phyloP scores from a whole-genome alignment of 495 filamentous ascomycete genomes.

The Clavariopsis aquatica region DNA sequence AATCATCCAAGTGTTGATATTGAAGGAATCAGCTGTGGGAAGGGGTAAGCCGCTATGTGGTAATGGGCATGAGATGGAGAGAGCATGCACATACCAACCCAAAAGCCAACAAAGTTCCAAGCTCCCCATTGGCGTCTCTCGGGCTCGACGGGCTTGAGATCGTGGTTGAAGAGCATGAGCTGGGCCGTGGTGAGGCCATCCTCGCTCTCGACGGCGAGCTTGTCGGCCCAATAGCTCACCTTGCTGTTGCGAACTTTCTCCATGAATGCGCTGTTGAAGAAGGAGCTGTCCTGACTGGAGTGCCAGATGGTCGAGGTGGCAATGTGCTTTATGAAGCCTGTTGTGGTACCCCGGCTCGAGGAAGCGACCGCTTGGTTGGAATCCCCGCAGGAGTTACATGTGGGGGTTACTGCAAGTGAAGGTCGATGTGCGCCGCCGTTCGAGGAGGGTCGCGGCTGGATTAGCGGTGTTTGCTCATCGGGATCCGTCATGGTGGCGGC shows the following conservation, averaged over 20 bases:
- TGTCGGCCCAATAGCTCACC: slow-evolving; percentile 44
- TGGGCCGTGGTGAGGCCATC: slow-evolving; percentile 79
- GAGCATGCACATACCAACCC: slow-evolving; percentile 32
- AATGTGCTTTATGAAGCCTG: slow-evolving; percentile 12
- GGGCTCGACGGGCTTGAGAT: slow-evolving; percentile 87
- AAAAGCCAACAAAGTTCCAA: slow-evolving; percentile 80
- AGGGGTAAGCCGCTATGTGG: neutral
- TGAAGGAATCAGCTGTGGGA: slow-evolving; percentile 75
- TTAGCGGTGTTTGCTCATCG: slow-evolving; percentile 35
- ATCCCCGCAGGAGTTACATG: slow-evolving; percentile 7
- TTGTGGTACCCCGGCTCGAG: slow-evolving; percentile 1
- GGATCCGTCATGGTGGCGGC: slow-evolving; percentile 3
- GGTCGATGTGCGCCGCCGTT: slow-evolving; percentile 14
- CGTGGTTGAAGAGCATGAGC: slow-evolving; percentile 85
- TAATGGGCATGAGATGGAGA: neutral
- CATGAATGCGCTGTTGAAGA: slow-evolving; percentile 39
- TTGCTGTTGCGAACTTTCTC: slow-evolving; percentile 43
- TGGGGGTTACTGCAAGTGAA: slow-evolving; percentile 7
- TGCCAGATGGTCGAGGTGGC: slow-evolving; percentile 19
- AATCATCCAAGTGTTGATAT: slow-evolving; percentile 99
- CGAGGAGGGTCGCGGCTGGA: slow-evolving; percentile 17
- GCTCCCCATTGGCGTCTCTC: slow-evolving; percentile 82
- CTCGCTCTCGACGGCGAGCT: slow-evolving; percentile 71
- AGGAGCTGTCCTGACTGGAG: slow-evolving; percentile 24
- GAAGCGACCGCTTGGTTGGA: slow-evolving; percentile 1